Evolutionary conservation across 1,284 basidiomycete genomes (phyloP).

Genomic region (Ustilago curta): DNA sequence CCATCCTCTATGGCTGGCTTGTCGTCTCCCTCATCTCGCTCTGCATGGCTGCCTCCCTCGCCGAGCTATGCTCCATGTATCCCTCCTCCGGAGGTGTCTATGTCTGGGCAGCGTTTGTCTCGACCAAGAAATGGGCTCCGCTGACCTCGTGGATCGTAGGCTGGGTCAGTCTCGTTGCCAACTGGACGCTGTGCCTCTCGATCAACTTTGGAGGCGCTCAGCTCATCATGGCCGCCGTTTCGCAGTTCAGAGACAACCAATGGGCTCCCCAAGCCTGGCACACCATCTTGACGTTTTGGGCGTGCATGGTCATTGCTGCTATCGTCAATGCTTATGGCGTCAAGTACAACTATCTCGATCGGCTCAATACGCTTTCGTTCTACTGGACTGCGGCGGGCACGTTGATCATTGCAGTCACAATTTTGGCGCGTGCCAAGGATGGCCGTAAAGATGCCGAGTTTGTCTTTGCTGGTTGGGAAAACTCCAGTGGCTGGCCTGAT

Average conservation of each 20-base stretch:
- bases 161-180: slow-evolving; percentile 72
- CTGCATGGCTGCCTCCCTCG: slow-evolving; percentile 71
- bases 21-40: slow-evolving; percentile 72
- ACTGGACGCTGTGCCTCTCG: slow-evolving; percentile 71
- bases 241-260: slow-evolving; percentile 67
- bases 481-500: slow-evolving; percentile 63
- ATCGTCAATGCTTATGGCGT: slow-evolving; percentile 66
- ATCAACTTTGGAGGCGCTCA: slow-evolving; percentile 72
- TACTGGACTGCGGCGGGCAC: slow-evolving; percentile 71
- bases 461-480: slow-evolving; percentile 70
- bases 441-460: slow-evolving; percentile 70
- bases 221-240: slow-evolving; percentile 71
- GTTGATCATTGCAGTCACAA: slow-evolving; percentile 71
- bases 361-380: slow-evolving; percentile 69
- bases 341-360: slow-evolving; percentile 56
- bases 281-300: slow-evolving; percentile 71
- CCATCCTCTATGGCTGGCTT: slow-evolving; percentile 71
- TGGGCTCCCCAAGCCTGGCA: slow-evolving; percentile 61
- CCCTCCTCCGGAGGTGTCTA: slow-evolving; percentile 72
- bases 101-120: slow-evolving; percentile 71
- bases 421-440: slow-evolving; percentile 70
- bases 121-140: slow-evolving; percentile 70
- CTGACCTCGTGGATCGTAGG: slow-evolving; percentile 72
- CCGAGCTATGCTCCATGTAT: slow-evolving; percentile 72
- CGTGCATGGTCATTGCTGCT: slow-evolving; percentile 69